Conservation (phyloP, 768 basidiomycete genomes). For the Lepiota venenata region DNA sequence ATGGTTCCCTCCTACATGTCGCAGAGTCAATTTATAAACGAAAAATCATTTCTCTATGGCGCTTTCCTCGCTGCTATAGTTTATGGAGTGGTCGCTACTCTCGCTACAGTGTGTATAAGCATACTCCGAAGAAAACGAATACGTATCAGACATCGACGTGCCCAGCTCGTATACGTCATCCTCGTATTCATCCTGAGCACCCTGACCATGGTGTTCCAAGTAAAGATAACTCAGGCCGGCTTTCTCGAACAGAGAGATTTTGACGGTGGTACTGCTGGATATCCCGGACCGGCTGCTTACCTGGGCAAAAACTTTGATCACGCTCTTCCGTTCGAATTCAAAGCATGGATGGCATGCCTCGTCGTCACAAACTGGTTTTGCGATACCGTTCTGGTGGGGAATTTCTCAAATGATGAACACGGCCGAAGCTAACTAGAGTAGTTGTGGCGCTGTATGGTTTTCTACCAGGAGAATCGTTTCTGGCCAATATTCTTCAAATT, state of each 20-base stretch:
- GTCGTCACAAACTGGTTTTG: constrained; percentile 8
- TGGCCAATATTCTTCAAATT: constrained; percentile 4
- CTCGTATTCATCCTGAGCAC: constrained; percentile 3
- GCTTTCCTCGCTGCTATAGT: constrained; percentile 4
- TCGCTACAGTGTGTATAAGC: not conserved
- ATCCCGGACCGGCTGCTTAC: constrained; percentile 5
- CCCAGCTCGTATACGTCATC: constrained; percentile 1
- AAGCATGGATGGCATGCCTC: constrained; percentile 8
- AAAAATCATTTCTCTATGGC: constrained; percentile 8
- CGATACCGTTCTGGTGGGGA: not conserved
- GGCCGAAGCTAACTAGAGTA: not conserved
- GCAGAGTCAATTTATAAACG: constrained; percentile 4
- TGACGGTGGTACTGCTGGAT: constrained; percentile 5
- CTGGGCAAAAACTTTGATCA: constrained; percentile 3
- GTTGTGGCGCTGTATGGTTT: constrained; percentile 7
- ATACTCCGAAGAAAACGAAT: not conserved
- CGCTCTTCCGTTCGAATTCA: constrained; percentile 1
- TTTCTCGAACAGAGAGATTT: constrained; percentile 8
- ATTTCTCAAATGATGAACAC: no score
- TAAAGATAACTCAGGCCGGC: constrained; percentile 5
- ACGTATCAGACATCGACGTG: not conserved
- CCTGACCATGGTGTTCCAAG: constrained; percentile 3
- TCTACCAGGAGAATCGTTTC: constrained; percentile 6
- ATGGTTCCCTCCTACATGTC: constrained; percentile 7
- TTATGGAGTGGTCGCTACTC: constrained; percentile 1